These are phyloP conservation scores for Bonnemaisonia californica DNA, from an alignment of 31 red algal genomes.

Conservation along the genomic window DNA sequence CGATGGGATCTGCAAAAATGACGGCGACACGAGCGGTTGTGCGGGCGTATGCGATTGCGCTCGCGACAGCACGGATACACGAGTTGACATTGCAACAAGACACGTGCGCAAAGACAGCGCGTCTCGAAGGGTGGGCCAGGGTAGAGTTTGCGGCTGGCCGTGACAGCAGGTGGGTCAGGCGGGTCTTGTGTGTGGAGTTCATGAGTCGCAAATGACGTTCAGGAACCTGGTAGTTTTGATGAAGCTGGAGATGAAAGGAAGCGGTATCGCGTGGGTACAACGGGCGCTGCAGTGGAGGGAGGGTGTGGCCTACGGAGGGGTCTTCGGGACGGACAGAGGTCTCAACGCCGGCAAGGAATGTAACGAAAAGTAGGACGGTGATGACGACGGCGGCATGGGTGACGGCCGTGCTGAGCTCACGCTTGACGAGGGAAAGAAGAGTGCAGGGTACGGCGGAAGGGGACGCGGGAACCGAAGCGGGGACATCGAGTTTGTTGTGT, in stretches of 20 bases:
- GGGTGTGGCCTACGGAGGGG: no score
- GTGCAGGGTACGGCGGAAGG: no score
- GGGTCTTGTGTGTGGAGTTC: not conserved
- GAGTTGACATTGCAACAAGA: slow-evolving; percentile 18
- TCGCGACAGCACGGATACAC: slow-evolving; percentile 57
- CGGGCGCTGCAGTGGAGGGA: no score
- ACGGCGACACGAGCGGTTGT: slow-evolving; percentile 47
- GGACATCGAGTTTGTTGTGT: no score
- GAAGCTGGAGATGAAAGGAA: not conserved
- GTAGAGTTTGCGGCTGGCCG: not conserved
- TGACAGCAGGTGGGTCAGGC: not conserved
- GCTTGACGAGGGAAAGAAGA: no score
- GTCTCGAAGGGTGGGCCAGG: not conserved
- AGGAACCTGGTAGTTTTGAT: not conserved
- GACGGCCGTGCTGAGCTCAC: no score
- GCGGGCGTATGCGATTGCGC: slow-evolving; percentile 43
- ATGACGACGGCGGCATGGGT: no score
- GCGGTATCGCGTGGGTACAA: no score
- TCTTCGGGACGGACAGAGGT: no score
- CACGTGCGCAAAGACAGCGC: slow-evolving; percentile 49
- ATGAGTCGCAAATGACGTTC: not conserved
- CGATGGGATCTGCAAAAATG: slow-evolving; percentile 30
- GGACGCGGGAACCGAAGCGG: no score
- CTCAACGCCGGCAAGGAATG: no score
- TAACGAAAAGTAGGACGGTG: no score